A percentile compares a stretch with the other conserved stretches of the same genome.
Conservation (phyloP, 768 basidiomycete genomes). For the Hortiboletus campestris region DNA sequence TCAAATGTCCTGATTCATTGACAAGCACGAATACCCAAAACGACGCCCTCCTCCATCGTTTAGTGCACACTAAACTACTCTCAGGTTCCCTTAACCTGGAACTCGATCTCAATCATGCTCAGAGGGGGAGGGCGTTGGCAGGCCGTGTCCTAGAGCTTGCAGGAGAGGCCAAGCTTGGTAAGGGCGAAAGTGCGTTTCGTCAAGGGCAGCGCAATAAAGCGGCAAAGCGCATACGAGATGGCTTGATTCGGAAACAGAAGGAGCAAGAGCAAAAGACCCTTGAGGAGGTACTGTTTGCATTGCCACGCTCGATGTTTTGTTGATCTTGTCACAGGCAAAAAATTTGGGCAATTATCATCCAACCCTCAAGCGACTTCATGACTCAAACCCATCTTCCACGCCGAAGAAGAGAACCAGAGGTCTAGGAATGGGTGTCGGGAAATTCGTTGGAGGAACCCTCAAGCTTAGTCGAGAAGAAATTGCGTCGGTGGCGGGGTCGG, state of each 20-base stretch:
- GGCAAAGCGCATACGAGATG: slow-evolving; percentile 69
- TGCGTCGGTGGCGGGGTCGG: slow-evolving; percentile 31
- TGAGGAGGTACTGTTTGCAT: slow-evolving; percentile 57
- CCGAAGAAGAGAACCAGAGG: slow-evolving; percentile 56
- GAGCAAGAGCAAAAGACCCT: slow-evolving; percentile 53
- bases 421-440: slow-evolving; percentile 76
- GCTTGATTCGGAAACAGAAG: slow-evolving; percentile 60
- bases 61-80: slow-evolving; percentile 77
- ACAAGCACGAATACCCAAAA: slow-evolving; percentile 72
- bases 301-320: not conserved
- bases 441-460: slow-evolving; percentile 66
- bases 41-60: slow-evolving; percentile 72
- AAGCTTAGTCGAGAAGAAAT: slow-evolving; percentile 66
- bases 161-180: slow-evolving; percentile 67
- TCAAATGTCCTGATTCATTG: not conserved
- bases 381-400: slow-evolving; percentile 29
- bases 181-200: slow-evolving; percentile 64
- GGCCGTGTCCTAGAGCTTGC: slow-evolving; percentile 76
- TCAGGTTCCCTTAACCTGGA: slow-evolving; percentile 70
- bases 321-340: slow-evolving; percentile 57
- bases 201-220: slow-evolving; percentile 67
- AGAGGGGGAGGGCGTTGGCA: slow-evolving; percentile 70
- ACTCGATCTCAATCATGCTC: slow-evolving; percentile 59
- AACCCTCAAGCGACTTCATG: slow-evolving; percentile 65
- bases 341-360: slow-evolving; percentile 85